Base-by-base conservation (phyloP, 768 basidiomycete genomes). In the Lyophyllum decastes region DNA sequence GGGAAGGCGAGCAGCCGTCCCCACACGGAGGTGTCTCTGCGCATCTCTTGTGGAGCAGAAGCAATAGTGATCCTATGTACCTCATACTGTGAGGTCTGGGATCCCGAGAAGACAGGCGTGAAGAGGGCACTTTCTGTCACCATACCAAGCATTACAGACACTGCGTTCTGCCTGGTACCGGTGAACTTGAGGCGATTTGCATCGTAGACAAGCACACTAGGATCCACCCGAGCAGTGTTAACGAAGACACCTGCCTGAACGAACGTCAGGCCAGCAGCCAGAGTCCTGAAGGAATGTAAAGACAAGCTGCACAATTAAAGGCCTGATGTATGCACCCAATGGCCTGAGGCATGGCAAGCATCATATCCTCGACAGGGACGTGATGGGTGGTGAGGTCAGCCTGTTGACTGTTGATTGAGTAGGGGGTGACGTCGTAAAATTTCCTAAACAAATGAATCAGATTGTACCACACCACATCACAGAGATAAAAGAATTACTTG, bases 141-240 rank as follows among this genome's bases (percentile, higher is more conserved):
- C 43, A 54, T 35, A 14, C 58, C 58, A 11, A 59, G 19, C 58
- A 59, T 59, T 12, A 59, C 40, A 2, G 52, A 52, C 1, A 54
- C 26, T 2, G 52, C 58, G 22, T 47, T 34, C 3, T 41, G 22
- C 16, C 47, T 54, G 16, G 51, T 48, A 12, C 34, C 45, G 9
- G 58, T 43, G 2, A 58, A 3, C n/a, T 52, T 30, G 21, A 52
- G 21, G 6, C 51, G 34, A 12, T 19, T 19, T 5, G 27, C 14
- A 3, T 58, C 52, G 10, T 38, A 30, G 8, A 17, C 26, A 4
- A 59, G 52, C 6, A 16, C 27, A n/a, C 27, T 25, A 1, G 58
- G 58, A 27, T 54, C 21, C 1, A 59, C 48, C 17, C 58, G 24
- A 25, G 34, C 44, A 2, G 52, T 54, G 27, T 59, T 58, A 9